phyloP scores from a whole-genome alignment of 768 basidiomycete genomes.

The Termitomyces sp. region DNA sequence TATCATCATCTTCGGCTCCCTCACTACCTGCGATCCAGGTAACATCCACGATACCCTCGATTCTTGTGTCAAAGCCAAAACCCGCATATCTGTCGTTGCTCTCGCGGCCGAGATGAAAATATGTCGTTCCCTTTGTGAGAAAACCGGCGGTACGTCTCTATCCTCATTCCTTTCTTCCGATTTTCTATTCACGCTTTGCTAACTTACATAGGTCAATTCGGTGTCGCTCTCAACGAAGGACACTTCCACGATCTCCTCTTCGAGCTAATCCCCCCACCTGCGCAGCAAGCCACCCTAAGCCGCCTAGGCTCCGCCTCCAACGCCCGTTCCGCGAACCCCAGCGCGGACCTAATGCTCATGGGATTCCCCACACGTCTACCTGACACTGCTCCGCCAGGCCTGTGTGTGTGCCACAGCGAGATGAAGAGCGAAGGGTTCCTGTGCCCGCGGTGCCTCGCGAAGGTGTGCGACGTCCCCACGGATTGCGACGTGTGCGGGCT shows the following conservation, averaged over 20 bases:
- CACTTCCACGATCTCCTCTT: slow-evolving; percentile 96
- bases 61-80: slow-evolving; percentile 74
- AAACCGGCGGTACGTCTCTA: slow-evolving; percentile 73
- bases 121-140: slow-evolving; percentile 85
- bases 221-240: slow-evolving; percentile 97
- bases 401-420: slow-evolving; percentile 93
- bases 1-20: slow-evolving; percentile 87
- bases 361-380: slow-evolving; percentile 94
- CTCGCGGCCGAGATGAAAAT: slow-evolving; percentile 99
- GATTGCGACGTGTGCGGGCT: slow-evolving; percentile 96
- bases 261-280: slow-evolving; percentile 93
- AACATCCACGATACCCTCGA: slow-evolving; percentile 95
- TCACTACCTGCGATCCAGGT: slow-evolving; percentile 96
- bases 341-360: slow-evolving; percentile 97
- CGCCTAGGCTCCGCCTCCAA: slow-evolving; percentile 42
- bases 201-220: slow-evolving; percentile 63
- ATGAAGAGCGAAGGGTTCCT: slow-evolving; percentile 91
- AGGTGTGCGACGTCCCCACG: slow-evolving; percentile 97
- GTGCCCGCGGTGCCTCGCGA: slow-evolving; percentile 89
- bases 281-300: slow-evolving; percentile 53
- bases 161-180: not conserved
- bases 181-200: slow-evolving; percentile 4
- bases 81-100: slow-evolving; percentile 90
- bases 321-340: slow-evolving; percentile 40
- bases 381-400: slow-evolving; percentile 70